Base-by-base conservation (phyloP, 495 filamentous ascomycete genomes). In the Friedmanniomyces simplex region DNA sequence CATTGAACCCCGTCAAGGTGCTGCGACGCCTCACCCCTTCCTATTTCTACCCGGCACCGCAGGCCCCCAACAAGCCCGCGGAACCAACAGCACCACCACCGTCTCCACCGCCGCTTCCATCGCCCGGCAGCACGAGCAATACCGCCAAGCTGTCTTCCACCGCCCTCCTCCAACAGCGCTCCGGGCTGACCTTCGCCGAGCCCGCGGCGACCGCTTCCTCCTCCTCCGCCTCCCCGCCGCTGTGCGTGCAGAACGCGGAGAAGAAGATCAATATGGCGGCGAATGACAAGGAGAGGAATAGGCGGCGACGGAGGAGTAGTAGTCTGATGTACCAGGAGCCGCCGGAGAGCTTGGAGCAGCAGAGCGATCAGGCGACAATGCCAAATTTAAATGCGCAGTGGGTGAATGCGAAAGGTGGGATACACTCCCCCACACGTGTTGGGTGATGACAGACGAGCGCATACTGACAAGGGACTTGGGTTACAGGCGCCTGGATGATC, bases 401-500 rank as follows among this genome's bases (percentile, higher is more conserved):
- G 93, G 93, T 96, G 61, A 96, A 98, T 73, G 88, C 89, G 60
- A 98, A 98, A 78, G 93, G 93, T 97, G 75, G 68, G 82, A n/a
- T 37, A 20, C 11, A 24, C 3, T 18, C 21, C 12, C 41, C 42
- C 54, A 32, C 11, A 50, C n/a, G n/a, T n/a, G n/a, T n/a, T 28
- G 45, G 10, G 24, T 34, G 36, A 21, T 12, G 30, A 4, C 2
- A 54, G 20, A 16, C 1, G 20, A 32, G 28, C 3, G 41, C n/a
- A 48, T 49, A 16, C 32, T 59, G 54, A 52, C 28, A 2, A 16
- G 13, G 1, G 22, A 26, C 36, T 22, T 14, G 43, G 39, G 50
- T 62, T 10, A 64, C 62, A 96, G 93, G 93, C 68, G 93, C 93
- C 69, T 97, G 93, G 93, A 86, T 85, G 50, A 96, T 98, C 71